phyloP scores from a whole-genome alignment of 2,329 filamentous ascomycete genomes.

The Ophiostoma angusticollis region DNA sequence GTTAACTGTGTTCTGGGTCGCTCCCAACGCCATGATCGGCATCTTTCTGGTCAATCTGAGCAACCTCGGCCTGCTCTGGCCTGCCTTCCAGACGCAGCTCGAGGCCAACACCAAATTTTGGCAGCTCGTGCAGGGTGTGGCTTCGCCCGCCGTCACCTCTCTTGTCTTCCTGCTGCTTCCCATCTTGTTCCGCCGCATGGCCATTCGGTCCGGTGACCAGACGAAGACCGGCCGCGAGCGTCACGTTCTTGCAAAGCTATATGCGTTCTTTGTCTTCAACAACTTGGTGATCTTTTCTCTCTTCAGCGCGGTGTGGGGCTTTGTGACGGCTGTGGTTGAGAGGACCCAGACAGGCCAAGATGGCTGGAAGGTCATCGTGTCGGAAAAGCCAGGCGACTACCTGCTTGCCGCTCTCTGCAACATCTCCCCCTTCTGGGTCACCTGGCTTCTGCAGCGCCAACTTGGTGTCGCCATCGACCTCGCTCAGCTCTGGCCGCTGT shows the following conservation, averaged over 20 bases:
- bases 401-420: constrained; percentile 60
- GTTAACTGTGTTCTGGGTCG: constrained; percentile 76
- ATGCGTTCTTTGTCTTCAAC: constrained; percentile 95
- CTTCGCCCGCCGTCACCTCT: constrained; percentile 76
- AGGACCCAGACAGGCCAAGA: constrained; percentile 42
- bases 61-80: constrained; percentile 73
- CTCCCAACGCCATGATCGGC: constrained; percentile 85
- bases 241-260: constrained; percentile 82
- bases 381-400: constrained; percentile 47
- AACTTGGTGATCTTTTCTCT: constrained; percentile 89
- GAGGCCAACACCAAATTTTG: constrained; percentile 52
- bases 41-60: constrained; percentile 80
- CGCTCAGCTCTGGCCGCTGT: constrained; percentile 72
- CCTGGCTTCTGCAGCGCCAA: constrained; percentile 84
- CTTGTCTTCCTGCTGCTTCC: constrained; percentile 78
- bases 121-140: constrained; percentile 85
- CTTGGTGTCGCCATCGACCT: constrained; percentile 87
- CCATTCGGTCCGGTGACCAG: constrained; percentile 70
- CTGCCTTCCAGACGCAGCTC: constrained; percentile 56
- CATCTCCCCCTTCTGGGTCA: constrained; percentile 87
- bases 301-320: constrained; percentile 71
- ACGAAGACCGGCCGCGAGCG: constrained; percentile 88
- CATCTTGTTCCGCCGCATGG: constrained; percentile 78
- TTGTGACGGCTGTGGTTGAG: constrained; percentile 52
- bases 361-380: constrained; percentile 55